Evolutionary conservation across 2,329 filamentous ascomycete genomes (phyloP).

Genomic region (Colletotrichum siamense): DNA sequence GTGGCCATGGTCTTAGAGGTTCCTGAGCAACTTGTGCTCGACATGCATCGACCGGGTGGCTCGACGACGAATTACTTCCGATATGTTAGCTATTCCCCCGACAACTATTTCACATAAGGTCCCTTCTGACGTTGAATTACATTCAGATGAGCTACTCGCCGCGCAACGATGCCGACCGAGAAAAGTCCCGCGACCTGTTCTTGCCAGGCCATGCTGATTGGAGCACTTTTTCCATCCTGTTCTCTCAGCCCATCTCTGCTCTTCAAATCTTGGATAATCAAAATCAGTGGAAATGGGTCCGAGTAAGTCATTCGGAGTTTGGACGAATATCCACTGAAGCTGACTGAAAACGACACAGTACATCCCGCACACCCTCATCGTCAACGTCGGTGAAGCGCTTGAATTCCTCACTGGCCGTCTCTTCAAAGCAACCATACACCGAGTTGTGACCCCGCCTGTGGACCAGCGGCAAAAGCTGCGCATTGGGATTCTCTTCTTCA

Average conservation of each 20-base stretch:
- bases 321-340: background rate
- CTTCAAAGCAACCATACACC: background rate
- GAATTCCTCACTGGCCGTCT: background rate
- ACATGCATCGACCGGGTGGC: background rate
- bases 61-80: background rate
- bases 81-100: background rate
- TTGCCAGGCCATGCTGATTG: background rate
- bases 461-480: background rate
- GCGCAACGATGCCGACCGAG: background rate
- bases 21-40: background rate
- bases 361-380: background rate
- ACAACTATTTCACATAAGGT: fast-evolving
- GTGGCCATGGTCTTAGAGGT: background rate
- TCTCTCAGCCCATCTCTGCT: background rate
- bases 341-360: background rate
- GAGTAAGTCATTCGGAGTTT: background rate
- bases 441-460: background rate
- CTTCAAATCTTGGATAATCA: background rate
- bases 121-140: fast-evolving
- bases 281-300: background rate
- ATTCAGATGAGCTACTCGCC: background rate
- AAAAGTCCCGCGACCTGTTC: background rate
- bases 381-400: background rate
- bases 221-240: background rate
- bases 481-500: background rate